Evolutionary conservation across 148 eudicot species (phyloP).

Genomic region (Rhododendron henanense): DNA sequence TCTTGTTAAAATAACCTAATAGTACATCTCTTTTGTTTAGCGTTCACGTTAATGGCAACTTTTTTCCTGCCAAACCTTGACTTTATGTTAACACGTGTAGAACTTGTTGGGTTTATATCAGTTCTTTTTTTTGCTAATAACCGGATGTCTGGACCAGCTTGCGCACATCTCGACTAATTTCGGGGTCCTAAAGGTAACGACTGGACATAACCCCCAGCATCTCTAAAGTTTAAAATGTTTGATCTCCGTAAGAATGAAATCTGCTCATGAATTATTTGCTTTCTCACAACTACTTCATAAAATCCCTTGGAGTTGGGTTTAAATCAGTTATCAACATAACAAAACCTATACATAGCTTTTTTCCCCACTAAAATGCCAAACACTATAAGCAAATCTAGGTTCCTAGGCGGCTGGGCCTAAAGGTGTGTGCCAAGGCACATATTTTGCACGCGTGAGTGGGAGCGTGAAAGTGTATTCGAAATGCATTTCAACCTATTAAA

Average conservation of each 20-base stretch:
- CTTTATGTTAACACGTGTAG: neutral
- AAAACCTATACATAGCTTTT: neutral
- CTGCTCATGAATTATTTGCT: no score
- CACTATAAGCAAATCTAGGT: neutral
- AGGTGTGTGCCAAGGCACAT: no score
- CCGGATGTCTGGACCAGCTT: no score
- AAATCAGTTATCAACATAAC: neutral
- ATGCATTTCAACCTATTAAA: no score
- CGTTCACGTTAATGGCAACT: neutral
- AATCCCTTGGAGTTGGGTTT: neutral
- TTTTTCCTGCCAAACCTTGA: neutral
- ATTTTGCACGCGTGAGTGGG: neutral
- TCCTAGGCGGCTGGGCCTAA: neutral
- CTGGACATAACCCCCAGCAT: no score
- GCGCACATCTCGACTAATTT: no score
- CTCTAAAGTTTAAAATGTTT: no score
- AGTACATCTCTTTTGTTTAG: neutral
- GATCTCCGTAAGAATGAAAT: no score
- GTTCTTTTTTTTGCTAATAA: no score
- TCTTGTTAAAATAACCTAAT: neutral
- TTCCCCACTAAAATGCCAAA: neutral
- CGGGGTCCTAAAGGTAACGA: no score
- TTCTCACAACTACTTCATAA: no score
- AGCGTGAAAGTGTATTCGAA: neutral
- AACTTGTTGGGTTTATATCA: neutral